phyloP scores from a whole-genome alignment of 2,329 filamentous ascomycete genomes.

The Camptophora hylomeconis region DNA sequence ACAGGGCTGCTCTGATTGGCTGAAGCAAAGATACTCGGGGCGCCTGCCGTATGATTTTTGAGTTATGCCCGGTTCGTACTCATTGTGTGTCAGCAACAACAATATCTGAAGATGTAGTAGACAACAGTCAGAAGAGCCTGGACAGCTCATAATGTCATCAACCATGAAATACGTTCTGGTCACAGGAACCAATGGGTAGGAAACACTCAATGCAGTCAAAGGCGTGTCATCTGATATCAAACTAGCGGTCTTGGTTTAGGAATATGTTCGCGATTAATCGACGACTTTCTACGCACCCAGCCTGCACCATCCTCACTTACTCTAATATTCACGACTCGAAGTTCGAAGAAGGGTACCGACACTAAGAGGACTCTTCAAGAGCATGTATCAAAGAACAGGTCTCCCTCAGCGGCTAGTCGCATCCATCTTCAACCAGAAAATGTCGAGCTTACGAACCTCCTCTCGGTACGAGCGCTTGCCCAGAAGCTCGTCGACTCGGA shows the following conservation, averaged over 20 bases:
- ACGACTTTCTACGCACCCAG: slow-evolving; percentile 67
- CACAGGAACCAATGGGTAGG: slow-evolving; percentile 75
- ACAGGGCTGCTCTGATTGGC: no score
- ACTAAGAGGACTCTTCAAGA: slow-evolving; percentile 52
- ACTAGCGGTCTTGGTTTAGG: slow-evolving; percentile 73
- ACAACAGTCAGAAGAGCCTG: neutral
- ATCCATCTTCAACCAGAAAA: slow-evolving; percentile 43
- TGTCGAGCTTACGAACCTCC: slow-evolving; percentile 44
- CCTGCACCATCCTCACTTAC: slow-evolving; percentile 56
- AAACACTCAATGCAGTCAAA: slow-evolving; percentile 3
- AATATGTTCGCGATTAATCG: slow-evolving; percentile 71
- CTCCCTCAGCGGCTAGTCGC: slow-evolving; percentile 26
- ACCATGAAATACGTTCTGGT: slow-evolving; percentile 45
- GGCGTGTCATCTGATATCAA: slow-evolving; percentile 1
- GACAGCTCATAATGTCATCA: slow-evolving; percentile 3
- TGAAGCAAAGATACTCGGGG: no score
- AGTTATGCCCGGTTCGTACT: no score
- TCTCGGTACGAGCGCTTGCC: slow-evolving; percentile 42
- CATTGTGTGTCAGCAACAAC: no score
- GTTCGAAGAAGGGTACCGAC: slow-evolving; percentile 56
- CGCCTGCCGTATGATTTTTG: no score
- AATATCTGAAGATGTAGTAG: no score
- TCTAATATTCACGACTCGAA: slow-evolving; percentile 74
- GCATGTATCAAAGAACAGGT: slow-evolving; percentile 41
- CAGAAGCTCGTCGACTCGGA: slow-evolving; percentile 33